Evolutionary conservation across 176 grass and related monocot genomes (phyloP), one percentile per base, ranked within the genome.

Genomic region (Hsuehochloa calcarea): DNA sequence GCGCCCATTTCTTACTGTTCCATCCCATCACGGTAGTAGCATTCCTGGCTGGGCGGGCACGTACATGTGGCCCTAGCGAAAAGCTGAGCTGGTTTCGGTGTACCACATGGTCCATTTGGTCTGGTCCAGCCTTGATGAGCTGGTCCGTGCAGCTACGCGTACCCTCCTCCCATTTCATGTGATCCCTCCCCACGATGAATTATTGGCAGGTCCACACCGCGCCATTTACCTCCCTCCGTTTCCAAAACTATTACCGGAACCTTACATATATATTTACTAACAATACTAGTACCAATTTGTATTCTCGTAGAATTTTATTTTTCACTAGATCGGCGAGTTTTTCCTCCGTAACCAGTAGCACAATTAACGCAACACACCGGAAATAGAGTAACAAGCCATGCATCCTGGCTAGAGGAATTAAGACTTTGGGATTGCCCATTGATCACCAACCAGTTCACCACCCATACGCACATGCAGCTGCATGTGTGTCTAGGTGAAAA

Each of bases 31-130:
- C 10, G 19, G 72, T 82, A 29, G 70, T 22, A 38, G 17, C 2
- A 29, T 66, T 13, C 35, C 40, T 19, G 77, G 56, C 40, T 19
- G 77, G 56, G 29, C 4, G 3, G 45, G 77, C 61, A 16, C 13
- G 80, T 61, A 70, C 70, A 45, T 69, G 65, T 70, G 72, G 86
- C 70, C 80, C 80, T 15, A 12, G 29, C 62, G 49, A 60, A 85
- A 80, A 44, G 39, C 39, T 75, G 75, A 74, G 67, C 68, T 74
- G 81, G 58, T 40, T 17, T 10, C 26, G 39, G 45, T 79, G 84
- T 70, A 35, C 25, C 65, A 58, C 72, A 40, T 75, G 69, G 77
- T 69, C 79, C 63, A 70, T 46, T n/a, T 31, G 19, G 31, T 37
- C 40, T 31, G 27, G 55, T 37, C 52, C 68, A 50, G 65, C 4